Evolutionary conservation across 257 asterid species (phyloP).

Genomic region (Craterostigma plantagineum): DNA sequence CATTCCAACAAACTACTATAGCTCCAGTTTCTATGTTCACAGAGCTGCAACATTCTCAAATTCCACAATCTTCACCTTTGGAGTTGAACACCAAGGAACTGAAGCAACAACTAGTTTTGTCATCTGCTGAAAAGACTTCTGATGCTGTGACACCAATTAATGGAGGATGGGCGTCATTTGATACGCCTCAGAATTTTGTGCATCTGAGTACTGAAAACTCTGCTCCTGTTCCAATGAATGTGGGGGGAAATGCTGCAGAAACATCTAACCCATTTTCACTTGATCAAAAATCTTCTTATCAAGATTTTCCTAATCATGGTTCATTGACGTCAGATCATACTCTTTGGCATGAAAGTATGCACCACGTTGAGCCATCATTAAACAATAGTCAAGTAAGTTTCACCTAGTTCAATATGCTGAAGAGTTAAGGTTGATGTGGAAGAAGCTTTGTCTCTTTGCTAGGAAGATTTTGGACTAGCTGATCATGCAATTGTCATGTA

Average conservation of each 20-base stretch:
- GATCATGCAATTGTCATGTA: neutral
- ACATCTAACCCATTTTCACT: slow-evolving; percentile 22
- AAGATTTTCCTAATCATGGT: slow-evolving; percentile 14
- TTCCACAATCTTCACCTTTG: slow-evolving; percentile 18
- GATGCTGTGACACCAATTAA: slow-evolving; percentile 10
- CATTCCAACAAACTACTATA: slow-evolving; percentile 24
- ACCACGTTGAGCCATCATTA: slow-evolving; percentile 13
- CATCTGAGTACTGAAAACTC: slow-evolving; percentile 17
- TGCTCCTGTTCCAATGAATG: slow-evolving; percentile 18
- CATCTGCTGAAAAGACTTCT: slow-evolving; percentile 12
- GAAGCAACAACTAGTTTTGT: slow-evolving; percentile 26
- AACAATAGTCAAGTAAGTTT: slow-evolving; percentile 22
- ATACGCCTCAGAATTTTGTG: slow-evolving; percentile 17
- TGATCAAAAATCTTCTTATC: slow-evolving; percentile 19
- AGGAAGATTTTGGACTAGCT: neutral
- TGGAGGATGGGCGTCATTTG: slow-evolving; percentile 41
- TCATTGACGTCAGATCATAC: slow-evolving; percentile 14
- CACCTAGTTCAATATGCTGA: slow-evolving; percentile 1
- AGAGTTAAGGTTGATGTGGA: neutral
- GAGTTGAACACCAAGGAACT: slow-evolving; percentile 29
- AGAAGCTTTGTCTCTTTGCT: slow-evolving; percentile 2
- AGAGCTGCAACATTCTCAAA: slow-evolving; percentile 23
- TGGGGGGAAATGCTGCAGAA: slow-evolving; percentile 19
- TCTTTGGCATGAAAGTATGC: slow-evolving; percentile 15
- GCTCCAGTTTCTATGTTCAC: slow-evolving; percentile 20